phyloP scores from a whole-genome alignment of 768 basidiomycete genomes.

The Macrolepiota dolichaula region DNA sequence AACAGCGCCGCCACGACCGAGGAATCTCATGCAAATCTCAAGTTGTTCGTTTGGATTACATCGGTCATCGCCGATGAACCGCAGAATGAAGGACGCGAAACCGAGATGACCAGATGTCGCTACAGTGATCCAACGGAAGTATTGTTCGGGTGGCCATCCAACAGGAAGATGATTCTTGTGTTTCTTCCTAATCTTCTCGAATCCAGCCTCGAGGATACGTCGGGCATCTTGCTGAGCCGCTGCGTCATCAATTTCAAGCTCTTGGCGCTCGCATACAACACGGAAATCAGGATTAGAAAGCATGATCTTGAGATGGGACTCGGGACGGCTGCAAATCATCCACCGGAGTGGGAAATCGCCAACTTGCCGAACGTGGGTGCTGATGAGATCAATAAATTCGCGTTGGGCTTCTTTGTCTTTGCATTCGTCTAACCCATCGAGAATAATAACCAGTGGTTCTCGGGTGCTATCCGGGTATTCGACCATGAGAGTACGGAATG shows the following conservation, averaged over 20 bases:
- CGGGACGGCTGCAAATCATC: too few species aligned
- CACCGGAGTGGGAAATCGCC: too few species aligned
- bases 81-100: background rate
- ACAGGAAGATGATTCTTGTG: background rate
- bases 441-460: too few species aligned
- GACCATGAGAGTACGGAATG: background rate
- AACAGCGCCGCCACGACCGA: background rate
- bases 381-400: too few species aligned
- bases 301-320: background rate
- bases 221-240: background rate
- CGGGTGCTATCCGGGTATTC: background rate
- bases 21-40: background rate
- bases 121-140: background rate
- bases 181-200: background rate
- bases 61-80: too few species aligned
- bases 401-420: too few species aligned
- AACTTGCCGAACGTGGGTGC: too few species aligned
- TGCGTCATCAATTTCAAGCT: background rate
- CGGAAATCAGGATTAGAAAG: background rate
- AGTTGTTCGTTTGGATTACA: too few species aligned
- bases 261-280: too few species aligned
- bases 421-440: too few species aligned
- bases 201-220: background rate
- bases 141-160: background rate
- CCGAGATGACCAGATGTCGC: conserved; percentile 1